A percentile compares a stretch with the other conserved stretches of the same genome.
These are phyloP conservation scores for Bombardia bombarda DNA, from an alignment of 495 filamentous ascomycete species.

Conservation along the genomic window DNA sequence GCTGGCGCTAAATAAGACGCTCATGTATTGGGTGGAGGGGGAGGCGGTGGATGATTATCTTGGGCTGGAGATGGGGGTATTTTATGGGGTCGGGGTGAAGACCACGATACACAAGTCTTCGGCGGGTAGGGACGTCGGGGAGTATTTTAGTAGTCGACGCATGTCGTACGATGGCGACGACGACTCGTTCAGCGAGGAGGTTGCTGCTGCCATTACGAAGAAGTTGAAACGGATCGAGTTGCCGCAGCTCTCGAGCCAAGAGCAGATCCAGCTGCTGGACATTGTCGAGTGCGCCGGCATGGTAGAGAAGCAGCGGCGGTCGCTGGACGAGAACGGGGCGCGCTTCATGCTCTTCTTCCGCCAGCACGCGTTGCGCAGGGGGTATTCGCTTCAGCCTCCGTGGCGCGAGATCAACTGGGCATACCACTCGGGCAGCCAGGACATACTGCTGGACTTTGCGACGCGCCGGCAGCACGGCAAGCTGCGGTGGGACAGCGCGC, in stretches of 20 bases:
- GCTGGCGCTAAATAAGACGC: constrained; percentile 61
- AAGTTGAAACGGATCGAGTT: constrained; percentile 64
- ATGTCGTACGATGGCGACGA: constrained; percentile 45
- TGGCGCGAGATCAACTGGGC: constrained; percentile 97
- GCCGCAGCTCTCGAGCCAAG: constrained; percentile 78
- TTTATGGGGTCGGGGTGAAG: constrained; percentile 41
- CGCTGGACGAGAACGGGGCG: constrained; percentile 90
- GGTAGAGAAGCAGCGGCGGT: constrained; percentile 81
- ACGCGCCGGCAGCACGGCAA: constrained; percentile 67
- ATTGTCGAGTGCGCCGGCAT: constrained; percentile 83
- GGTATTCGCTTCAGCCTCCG: constrained; percentile 58
- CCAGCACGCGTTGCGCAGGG: constrained; percentile 67
- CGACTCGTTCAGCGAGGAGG: constrained; percentile 61
- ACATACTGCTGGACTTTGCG: constrained; percentile 86
- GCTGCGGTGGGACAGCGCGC: constrained; percentile 75
- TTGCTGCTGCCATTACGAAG: constrained; percentile 66
- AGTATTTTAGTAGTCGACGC: constrained; percentile 20
- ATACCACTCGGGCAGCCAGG: constrained; percentile 84
- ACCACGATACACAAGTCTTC: constrained; percentile 11
- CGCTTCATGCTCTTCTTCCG: constrained; percentile 85
- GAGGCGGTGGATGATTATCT: constrained; percentile 77
- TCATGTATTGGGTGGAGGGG: constrained; percentile 79
- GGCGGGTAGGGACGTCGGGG: constrained; percentile 13
- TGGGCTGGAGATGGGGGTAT: constrained; percentile 62
- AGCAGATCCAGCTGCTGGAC: constrained; percentile 81